A percentile compares a stretch with the other conserved stretches of the same genome.
Evolutionary conservation across 805 yeast genomes (phyloP).

Genomic region (Kazachstania africana): DNA sequence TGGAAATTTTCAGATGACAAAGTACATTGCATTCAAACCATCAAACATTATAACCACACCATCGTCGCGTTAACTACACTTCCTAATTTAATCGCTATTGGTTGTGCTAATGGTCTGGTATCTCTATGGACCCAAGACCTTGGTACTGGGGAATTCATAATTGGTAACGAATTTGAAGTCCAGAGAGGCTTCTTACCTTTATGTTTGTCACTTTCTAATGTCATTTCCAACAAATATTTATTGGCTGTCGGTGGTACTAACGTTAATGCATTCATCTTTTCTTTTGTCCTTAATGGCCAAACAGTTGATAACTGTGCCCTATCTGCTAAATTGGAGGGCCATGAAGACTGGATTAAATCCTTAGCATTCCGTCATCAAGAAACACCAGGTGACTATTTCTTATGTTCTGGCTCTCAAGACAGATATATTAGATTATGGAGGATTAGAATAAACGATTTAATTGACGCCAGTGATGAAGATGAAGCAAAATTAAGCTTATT

Average conservation of each 20-base stretch:
- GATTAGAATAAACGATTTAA: conserved; percentile 41
- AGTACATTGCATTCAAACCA: conserved; percentile 18
- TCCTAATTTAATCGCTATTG: conserved; percentile 38
- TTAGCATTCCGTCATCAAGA: conserved; percentile 43
- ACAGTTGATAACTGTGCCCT: conserved; percentile 20
- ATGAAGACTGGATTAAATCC: conserved; percentile 91
- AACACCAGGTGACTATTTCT: conserved; percentile 39
- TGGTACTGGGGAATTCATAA: conserved; percentile 9
- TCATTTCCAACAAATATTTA: conserved; percentile 28
- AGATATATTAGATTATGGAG: conserved; percentile 87
- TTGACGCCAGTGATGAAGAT: conserved; percentile 45
- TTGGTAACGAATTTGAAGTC: conserved; percentile 17
- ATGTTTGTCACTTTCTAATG: conserved; percentile 16
- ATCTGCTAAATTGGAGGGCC: conserved; percentile 63
- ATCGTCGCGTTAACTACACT: conserved; percentile 42
- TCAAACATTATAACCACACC: conserved; percentile 36
- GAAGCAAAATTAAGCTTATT: conserved; percentile 38
- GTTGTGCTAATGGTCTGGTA: conserved; percentile 52
- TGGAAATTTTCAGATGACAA: conserved; percentile 35
- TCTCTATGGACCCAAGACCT: conserved; percentile 36
- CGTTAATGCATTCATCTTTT: conserved; percentile 39
- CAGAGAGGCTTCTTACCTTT: conserved; percentile 20
- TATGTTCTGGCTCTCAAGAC: conserved; percentile 91
- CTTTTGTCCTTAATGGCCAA: conserved; percentile 26
- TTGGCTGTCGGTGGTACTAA: conserved; percentile 69